Base-by-base conservation (phyloP, 441 rosid genomes). In the Populus tomentosa region DNA sequence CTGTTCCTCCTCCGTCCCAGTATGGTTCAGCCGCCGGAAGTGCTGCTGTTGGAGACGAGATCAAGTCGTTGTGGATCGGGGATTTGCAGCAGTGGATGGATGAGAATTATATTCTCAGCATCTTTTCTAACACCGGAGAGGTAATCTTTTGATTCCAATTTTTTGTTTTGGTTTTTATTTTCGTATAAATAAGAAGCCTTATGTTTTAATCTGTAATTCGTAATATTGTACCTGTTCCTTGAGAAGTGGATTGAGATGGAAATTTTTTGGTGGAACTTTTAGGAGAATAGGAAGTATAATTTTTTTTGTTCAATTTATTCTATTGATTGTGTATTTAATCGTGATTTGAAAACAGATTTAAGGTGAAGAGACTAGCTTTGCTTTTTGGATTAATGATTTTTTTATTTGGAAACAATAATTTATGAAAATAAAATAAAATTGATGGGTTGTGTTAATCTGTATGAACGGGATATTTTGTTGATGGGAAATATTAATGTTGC, bases 1-100 rank as follows among this genome's bases (percentile, higher is more conserved):
- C 91, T 0, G 90, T 90, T 7, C 91, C 92, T 9, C 90, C 90
- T 40, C 89, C 92, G 2, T 67, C 87, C 35, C 91, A 86, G 80
- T 82, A 85, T 59, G 70, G 75, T 79, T 23, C 86, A 71, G 82
- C 87, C 82, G 82, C 81, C 81, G 56, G 82, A 85, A 79, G 78
- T 13, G 88, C 79, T 13, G 86, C 75, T 18, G 85, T 74, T 11
- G 87, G 81, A 35, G 82, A 83, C 5, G 99, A 94, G 86, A 84
- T 93, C 84, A 89, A 89, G 78, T 90, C 97, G 11, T 80, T 95
- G 76, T 92, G 97, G 99, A 92, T 95, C 78, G 98, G 98, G 13
- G 98, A 92, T 79, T 77, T 93, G 73, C 95, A 88, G 88, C 92
- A 84, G n/a, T 91, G 97, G 94, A 92, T 95, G 97, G 98, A 95